phyloP scores from a whole-genome alignment of 352 stramenopile species.

The Pilasporangium apinafurcum region DNA sequence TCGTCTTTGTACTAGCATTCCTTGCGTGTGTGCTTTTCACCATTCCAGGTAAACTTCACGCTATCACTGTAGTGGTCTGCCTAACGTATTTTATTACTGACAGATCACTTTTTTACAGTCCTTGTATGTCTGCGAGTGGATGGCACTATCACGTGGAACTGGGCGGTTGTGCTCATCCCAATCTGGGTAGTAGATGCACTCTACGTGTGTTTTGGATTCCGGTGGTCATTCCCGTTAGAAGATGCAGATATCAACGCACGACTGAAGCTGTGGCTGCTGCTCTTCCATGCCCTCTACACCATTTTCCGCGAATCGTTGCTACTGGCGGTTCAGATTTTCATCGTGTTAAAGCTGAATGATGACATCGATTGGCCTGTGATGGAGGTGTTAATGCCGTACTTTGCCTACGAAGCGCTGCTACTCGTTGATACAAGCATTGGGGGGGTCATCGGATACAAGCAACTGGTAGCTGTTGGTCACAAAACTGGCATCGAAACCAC shows the following conservation, averaged over 20 bases:
- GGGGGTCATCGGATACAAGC: constrained; percentile 53
- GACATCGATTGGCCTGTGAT: constrained; percentile 54
- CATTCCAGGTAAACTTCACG: constrained; percentile 62
- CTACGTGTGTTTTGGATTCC: constrained; percentile 73
- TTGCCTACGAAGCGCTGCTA: constrained; percentile 64
- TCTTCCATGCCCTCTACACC: constrained; percentile 72
- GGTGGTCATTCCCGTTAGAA: constrained; percentile 39
- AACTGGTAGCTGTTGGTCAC: constrained; percentile 68
- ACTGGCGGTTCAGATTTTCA: constrained; percentile 73
- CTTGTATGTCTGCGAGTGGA: constrained; percentile 82
- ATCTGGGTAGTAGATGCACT: constrained; percentile 72
- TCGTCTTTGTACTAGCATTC: constrained; percentile 65
- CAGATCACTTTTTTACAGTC: constrained; percentile 38
- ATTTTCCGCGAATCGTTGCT: constrained; percentile 75
- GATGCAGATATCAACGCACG: constrained; percentile 48
- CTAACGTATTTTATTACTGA: no score
- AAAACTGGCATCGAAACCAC: constrained; percentile 62
- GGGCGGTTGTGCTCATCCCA: constrained; percentile 72
- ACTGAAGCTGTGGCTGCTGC: constrained; percentile 23
- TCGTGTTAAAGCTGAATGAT: constrained; percentile 75
- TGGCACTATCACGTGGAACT: constrained; percentile 68
- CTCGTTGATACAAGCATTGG: constrained; percentile 50
- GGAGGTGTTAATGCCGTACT: constrained; percentile 74
- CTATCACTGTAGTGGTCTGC: no score
- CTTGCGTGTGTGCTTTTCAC: constrained; percentile 80